Conservation (phyloP, 768 basidiomycete species). For the Hypholoma fasciculare region DNA sequence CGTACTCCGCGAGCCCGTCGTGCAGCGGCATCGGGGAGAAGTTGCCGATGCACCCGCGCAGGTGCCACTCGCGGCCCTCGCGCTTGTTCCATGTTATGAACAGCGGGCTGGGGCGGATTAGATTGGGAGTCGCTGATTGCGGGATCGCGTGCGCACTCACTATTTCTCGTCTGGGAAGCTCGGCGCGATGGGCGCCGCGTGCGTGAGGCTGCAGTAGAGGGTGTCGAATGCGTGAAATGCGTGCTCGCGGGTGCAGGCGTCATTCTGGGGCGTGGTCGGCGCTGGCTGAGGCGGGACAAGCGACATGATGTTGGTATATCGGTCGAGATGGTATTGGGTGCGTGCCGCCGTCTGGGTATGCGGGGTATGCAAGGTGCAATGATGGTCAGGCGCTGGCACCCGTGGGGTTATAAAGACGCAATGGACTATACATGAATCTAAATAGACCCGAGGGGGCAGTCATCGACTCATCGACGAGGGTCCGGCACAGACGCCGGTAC, state of each 20-base stretch:
- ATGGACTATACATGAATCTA: not conserved
- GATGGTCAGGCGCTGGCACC: not conserved
- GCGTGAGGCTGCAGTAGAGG: slow-evolving; percentile 74
- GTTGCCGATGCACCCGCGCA: slow-evolving; percentile 95
- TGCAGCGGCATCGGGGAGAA: slow-evolving; percentile 77
- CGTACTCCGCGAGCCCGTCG: slow-evolving; percentile 86
- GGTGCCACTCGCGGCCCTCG: slow-evolving; percentile 55
- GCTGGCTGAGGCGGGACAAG: slow-evolving; percentile 51
- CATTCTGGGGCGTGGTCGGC: slow-evolving; percentile 36
- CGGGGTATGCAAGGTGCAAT: not conserved
- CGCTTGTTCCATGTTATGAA: slow-evolving; percentile 97
- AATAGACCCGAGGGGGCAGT: not conserved
- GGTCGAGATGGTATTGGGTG: too few relatives aligned
- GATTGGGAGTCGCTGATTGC: slow-evolving; percentile 6
- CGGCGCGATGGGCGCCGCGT: slow-evolving; percentile 55
- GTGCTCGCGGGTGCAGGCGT: slow-evolving; percentile 69
- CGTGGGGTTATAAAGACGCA: not conserved
- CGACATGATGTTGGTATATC: slow-evolving; percentile 39
- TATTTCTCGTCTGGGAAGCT: slow-evolving; percentile 74
- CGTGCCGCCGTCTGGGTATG: not conserved
- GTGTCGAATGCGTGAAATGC: slow-evolving; percentile 83
- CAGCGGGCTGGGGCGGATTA: slow-evolving; percentile 59
- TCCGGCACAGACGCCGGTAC: not conserved
- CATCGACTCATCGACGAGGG: not conserved
- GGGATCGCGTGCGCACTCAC: slow-evolving; percentile 42